Base-by-base conservation (phyloP, 352 stramenopile genomes). In the Globisporangium rhizosaccharum region DNA sequence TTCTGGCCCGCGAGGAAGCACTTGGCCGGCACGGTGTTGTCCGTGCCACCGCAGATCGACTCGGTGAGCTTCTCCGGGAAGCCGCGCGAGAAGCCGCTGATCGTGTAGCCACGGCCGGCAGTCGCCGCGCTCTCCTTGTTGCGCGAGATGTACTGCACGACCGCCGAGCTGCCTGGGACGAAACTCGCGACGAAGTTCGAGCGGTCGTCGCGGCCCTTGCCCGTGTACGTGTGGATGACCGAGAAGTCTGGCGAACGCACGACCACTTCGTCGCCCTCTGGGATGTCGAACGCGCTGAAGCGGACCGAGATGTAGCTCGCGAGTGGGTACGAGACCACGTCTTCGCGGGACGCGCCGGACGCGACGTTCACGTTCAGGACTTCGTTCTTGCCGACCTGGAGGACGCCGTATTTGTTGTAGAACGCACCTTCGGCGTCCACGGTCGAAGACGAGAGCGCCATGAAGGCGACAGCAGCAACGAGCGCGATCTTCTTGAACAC, bases 291-390 rank as follows among this genome's bases (percentile, higher is more conserved):
- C 26, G 58, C 57, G 51, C 61, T 45, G 48, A 91, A 87, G 52
- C 82, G 68, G 20, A 89, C 67, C 4, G 75, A 61, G 36, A 87
- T 76, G 60, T 87, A 87, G 18, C 62, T 75, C 18, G 77, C 71
- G 25, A 68, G 66, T 41, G 79, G 59, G 71, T 84, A 68, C 47
- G 69, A 65, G 49, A 84, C 70, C 41, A 72, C 17, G 53, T 82
- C 63, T 42, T 77, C 33, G 36, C 64, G 62, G 33, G 61, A 68
- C n/a, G 51, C 55, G 9, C 65, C 70, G 14, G 66, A 63, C 0
- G 59, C 49, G 1, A 78, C 68, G 1, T 52, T 47, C 47, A 82
- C 42, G 45, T 73, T 49, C 7, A 79, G 59, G 10, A 53, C 2
- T 30, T 80, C 70, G 1, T 57, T 75, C 3, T 65, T 67, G 26